phyloP scores from a whole-genome alignment of 768 basidiomycete species.

The Boletellus emodensis region DNA sequence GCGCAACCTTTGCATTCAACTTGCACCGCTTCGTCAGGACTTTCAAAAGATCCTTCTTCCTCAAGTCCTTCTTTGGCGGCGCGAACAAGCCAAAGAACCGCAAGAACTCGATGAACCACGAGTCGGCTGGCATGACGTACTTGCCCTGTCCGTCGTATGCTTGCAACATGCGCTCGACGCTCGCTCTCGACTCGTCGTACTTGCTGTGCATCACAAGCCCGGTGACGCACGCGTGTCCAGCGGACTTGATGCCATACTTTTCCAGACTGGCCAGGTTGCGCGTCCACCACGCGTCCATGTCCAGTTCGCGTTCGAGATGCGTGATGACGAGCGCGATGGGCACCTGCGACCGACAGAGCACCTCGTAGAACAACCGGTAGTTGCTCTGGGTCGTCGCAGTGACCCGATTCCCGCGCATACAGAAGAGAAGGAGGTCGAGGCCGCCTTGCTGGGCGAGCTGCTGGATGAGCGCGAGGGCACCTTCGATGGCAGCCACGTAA shows the following conservation, averaged over 20 bases:
- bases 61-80: constrained; percentile 12
- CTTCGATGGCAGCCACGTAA: constrained; percentile 27
- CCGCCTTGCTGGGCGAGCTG: constrained; percentile 29
- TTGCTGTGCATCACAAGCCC: constrained; percentile 15
- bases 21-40: constrained; percentile 24
- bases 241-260: constrained; percentile 17
- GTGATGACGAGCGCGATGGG: constrained; percentile 31
- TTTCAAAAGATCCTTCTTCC: constrained; percentile 15
- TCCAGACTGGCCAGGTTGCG: constrained; percentile 21
- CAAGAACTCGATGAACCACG: constrained; percentile 24
- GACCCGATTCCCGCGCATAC: constrained; percentile 37
- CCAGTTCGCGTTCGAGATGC: constrained; percentile 34
- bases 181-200: constrained; percentile 17
- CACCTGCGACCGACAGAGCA: constrained; percentile 34
- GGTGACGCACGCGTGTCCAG: constrained; percentile 33
- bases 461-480: constrained; percentile 31
- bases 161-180: constrained; percentile 13
- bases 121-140: constrained; percentile 21
- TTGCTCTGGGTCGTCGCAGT: constrained; percentile 34
- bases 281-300: constrained; percentile 34
- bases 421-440: constrained; percentile 39
- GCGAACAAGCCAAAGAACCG: constrained; percentile 15
- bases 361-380: constrained; percentile 36
- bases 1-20: constrained; percentile 15
- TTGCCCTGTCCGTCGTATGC: constrained; percentile 14